These are phyloP conservation scores for Botryobasidium botryosum DNA, from an alignment of 768 basidiomycete genomes.

Conservation along the genomic window DNA sequence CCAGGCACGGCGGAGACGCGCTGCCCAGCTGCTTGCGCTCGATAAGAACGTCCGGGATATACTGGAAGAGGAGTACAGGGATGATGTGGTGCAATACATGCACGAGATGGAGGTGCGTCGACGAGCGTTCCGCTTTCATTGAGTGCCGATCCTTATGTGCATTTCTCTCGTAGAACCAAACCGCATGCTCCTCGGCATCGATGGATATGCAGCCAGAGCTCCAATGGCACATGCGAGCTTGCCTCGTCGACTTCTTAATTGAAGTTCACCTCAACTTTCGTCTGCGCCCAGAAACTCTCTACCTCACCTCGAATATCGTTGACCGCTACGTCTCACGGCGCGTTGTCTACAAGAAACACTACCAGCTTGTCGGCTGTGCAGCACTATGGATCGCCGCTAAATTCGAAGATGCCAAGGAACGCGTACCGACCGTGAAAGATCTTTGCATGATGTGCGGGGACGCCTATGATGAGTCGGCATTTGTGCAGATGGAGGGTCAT, in stretches of 20 bases:
- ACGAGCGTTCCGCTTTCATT: conserved; percentile 5
- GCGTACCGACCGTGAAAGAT: conserved; percentile 89
- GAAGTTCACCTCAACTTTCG: conserved; percentile 98
- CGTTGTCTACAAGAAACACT: conserved; percentile 97
- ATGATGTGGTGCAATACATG: conserved; percentile 90
- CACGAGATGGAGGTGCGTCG: conserved; percentile 89
- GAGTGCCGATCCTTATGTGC: conserved; percentile 5
- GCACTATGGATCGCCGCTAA: conserved; percentile 99
- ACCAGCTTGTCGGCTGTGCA: conserved; percentile 96
- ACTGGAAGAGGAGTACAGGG: conserved; percentile 88
- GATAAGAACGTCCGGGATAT: conserved; percentile 50
- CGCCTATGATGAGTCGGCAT: conserved; percentile 92
- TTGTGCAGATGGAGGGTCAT: conserved; percentile 98
- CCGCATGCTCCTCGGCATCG: conserved; percentile 81
- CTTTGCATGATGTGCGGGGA: conserved; percentile 90
- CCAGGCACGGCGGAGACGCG: no score
- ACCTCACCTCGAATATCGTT: conserved; percentile 96
- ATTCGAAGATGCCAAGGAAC: conserved; percentile 98
- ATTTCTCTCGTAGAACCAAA: conserved; percentile 38
- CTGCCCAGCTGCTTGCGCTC: no score
- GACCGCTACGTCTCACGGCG: conserved; percentile 98
- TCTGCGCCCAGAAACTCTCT: conserved; percentile 93
- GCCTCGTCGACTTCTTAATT: conserved; percentile 95
- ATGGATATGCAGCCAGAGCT: conserved; percentile 99
- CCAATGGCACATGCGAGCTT: conserved; percentile 97